Evolutionary conservation across 2,329 filamentous ascomycete species (phyloP), one percentile per base, ranked within the genome.

Genomic region (Colletotrichum sp.): DNA sequence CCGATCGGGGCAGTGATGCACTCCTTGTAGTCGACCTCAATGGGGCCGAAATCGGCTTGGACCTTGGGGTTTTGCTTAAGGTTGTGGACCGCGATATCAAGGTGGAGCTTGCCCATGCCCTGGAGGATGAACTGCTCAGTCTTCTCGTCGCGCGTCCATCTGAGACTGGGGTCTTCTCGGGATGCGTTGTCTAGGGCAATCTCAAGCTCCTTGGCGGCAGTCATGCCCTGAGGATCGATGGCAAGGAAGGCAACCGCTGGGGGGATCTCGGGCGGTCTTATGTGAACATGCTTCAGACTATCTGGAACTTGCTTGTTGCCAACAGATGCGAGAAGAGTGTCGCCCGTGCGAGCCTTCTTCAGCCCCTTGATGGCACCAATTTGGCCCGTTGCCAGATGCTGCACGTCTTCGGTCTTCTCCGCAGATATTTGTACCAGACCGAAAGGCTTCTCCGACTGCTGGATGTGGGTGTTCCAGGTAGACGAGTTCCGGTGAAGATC

Each of bases 241-340:
- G 96, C 95, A n/a, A 97, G 93, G 83, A 98, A 99, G 81, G 98
- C 98, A 0, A 99, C 97, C 0, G 97, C 96, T 0, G 97, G 96
- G 1, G 97, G 96, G 1, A 98, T 95, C 74, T 94, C 91, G 32
- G 98, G 97, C 0, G 97, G 95, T 18, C 95, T 92, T 43, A 99
- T 91, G 81, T 98, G 96, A 18, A 98, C 86, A 18, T 90, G 92
- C 65, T 93, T 92, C 64, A 98, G 86, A 1, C 92, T 90, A 18
- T 92, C 90, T 21, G 94, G 92, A 2, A 95, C 92, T 0, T 91
- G 90, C 8, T 90, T 90, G 81, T 86, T 85, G 10, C 84, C 91
- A 28, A 90, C 88, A 79, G 95, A 95, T 3, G 94, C 92, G 38
- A 98, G 90, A 18, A 99, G 85, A 0, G 97, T 99, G 81, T 99